Conservation (phyloP, 2,329 filamentous ascomycete genomes). For the Zymoseptoria passerinii region DNA sequence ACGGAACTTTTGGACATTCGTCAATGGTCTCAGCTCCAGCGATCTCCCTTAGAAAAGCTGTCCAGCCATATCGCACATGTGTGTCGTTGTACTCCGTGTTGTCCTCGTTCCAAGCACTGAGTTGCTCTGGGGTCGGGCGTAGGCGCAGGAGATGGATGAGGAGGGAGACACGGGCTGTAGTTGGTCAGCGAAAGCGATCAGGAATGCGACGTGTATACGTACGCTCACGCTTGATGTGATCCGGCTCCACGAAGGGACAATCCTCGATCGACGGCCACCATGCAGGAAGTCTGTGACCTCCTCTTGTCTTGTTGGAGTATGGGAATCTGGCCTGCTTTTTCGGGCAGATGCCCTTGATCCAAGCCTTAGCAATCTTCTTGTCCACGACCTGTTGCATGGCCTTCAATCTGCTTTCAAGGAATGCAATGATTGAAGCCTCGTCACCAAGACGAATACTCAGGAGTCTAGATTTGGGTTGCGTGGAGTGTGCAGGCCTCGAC, state of each 20-base stretch:
- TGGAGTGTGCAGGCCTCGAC: background rate
- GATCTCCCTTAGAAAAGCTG: conserved; percentile 22
- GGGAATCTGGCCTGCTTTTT: conserved; percentile 70
- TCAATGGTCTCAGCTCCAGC: conserved; percentile 21
- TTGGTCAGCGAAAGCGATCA: conserved; percentile 5
- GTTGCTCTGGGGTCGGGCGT: conserved; percentile 21
- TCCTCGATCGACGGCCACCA: conserved; percentile 31
- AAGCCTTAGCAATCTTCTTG: conserved; percentile 65
- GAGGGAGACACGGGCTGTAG: conserved; percentile 11
- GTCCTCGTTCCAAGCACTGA: conserved; percentile 23
- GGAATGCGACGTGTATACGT: conserved; percentile 3
- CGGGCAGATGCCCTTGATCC: conserved; percentile 66
- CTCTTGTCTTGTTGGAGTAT: conserved; percentile 55
- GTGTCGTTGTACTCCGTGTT: conserved; percentile 16
- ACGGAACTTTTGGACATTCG: conserved; percentile 17
- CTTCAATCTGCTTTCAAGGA: conserved; percentile 11
- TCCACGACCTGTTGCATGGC: conserved; percentile 61
- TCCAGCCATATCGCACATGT: conserved; percentile 23
- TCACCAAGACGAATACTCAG: conserved; percentile 13
- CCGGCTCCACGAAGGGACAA: conserved; percentile 63
- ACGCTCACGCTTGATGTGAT: conserved; percentile 64
- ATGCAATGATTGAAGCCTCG: conserved; percentile 5
- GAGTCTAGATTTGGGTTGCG: conserved; percentile 1
- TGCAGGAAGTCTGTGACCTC: conserved; percentile 36
- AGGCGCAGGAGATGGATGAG: conserved; percentile 24